Evolutionary conservation across 2,329 filamentous ascomycete species (phyloP), one percentile per base, ranked within the genome.

Genomic region (Penicillium sp.): DNA sequence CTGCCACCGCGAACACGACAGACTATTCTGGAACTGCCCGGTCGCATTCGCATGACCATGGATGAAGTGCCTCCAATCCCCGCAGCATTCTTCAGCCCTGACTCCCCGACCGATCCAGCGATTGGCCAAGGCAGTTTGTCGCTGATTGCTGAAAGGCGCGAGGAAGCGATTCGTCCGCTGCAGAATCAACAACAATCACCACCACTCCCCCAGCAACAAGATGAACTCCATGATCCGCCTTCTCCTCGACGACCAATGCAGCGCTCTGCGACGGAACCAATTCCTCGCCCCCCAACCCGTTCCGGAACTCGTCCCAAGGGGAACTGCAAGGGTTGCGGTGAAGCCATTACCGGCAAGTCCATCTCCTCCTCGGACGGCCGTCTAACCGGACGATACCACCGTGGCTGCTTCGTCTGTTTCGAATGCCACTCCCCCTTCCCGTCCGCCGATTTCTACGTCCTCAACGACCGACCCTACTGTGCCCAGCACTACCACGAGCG

Each of bases 281-380:
- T 78, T 42, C 80, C 78, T 12, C 77, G 80, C 30, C 79, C 81
- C 44, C 73, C 76, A 6, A 75, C 79, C 10, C 71, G 74, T 22
- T 79, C 82, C 40, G 73, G 75, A 1, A 74, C 79, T 9, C 71
- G 74, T 33, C 85, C 85, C 17, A 90, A 91, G 59, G 91, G 92
- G 2, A 87, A 87, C 65, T 99, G 95, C 81, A 91, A 92, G 72
- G 91, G 91, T 1, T 99, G 95, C 76, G 83, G 86, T 3, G 82
- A 90, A 50, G 81, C 85, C 7, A 98, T 99, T 70, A 86, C 88
- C 49, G 94, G 93, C 22, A 98, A 97, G 79, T 97, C 93, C 1
- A 89, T 99, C 61, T 96, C 94, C 37, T 96, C 93, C 15, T 93
- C 93, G 0, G 95, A 97, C 70, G 95, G 95, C 17, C 89, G 93